A percentile compares a stretch with the other conserved stretches of the same genome.
Evolutionary conservation across 2,329 filamentous ascomycete species (phyloP).

Genomic region (Trichoderma hamatum): DNA sequence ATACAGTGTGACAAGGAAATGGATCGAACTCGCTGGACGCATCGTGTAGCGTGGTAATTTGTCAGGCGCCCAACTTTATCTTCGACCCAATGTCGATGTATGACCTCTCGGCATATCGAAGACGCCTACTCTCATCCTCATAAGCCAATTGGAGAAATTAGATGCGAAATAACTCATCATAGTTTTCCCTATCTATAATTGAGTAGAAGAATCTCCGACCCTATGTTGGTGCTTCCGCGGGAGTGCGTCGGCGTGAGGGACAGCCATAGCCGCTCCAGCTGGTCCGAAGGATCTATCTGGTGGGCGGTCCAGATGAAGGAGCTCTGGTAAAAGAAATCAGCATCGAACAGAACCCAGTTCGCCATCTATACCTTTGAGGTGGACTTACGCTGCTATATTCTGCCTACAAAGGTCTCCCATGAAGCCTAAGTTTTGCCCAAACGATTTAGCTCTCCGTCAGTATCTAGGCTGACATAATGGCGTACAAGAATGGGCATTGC

Average conservation of each 20-base stretch:
- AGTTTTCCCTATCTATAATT: not conserved
- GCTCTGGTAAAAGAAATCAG: too few relatives aligned
- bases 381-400: conserved; percentile 5
- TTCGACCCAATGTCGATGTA: not conserved
- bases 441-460: not conserved
- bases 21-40: not conserved
- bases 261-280: not conserved
- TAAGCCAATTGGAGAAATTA: not conserved
- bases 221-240: not conserved
- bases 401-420: not conserved
- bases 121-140: not conserved
- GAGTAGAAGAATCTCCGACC: not conserved
- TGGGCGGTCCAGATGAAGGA: not conserved
- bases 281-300: not conserved
- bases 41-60: not conserved
- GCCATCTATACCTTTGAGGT: not conserved
- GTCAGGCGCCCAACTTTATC: not conserved
- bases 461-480: too few relatives aligned
- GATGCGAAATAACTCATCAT: not conserved
- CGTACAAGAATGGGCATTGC: too few relatives aligned
- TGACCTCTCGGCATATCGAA: not conserved
- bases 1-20: not conserved
- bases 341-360: too few relatives aligned
- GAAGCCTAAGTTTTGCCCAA: not conserved
- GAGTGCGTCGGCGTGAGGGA: not conserved